Conservation (phyloP, 2,329 filamentous ascomycete species). For the Thermoascus crustaceus region DNA sequence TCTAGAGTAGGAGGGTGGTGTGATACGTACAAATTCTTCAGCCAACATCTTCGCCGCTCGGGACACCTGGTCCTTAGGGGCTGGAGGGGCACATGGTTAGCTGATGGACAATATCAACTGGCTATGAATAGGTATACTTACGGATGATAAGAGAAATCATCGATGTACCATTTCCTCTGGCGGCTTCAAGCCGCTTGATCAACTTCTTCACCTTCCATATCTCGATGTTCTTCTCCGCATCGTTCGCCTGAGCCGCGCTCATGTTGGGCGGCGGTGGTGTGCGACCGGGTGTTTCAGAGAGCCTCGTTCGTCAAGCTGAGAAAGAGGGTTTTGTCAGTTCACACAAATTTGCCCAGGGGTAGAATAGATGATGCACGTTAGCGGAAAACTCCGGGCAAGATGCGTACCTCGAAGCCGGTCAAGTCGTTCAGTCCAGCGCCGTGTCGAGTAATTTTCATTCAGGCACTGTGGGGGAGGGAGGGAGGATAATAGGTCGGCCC, state of each 20-base stretch:
- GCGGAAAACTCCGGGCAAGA: neutral
- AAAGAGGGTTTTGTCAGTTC: neutral
- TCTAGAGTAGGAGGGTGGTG: neutral
- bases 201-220: constrained; percentile 97
- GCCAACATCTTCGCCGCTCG: constrained; percentile 98
- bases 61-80: constrained; percentile 96
- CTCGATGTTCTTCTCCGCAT: constrained; percentile 95
- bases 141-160: constrained; percentile 99
- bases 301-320: constrained; percentile 1
- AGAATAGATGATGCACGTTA: too few species aligned
- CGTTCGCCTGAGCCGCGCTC: constrained; percentile 73
- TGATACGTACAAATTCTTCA: constrained; percentile 83
- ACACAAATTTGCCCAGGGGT: neutral
- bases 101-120: constrained; percentile 1
- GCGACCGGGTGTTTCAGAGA: constrained; percentile 6
- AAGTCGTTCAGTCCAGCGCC: constrained; percentile 21
- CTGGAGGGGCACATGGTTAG: constrained; percentile 39
- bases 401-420: constrained; percentile 18
- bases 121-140: constrained; percentile 41
- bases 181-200: constrained; percentile 95
- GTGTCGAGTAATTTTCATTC: constrained; percentile 26
- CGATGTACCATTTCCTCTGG: constrained; percentile 95
- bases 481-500: neutral
- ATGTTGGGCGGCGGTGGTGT: constrained; percentile 50
- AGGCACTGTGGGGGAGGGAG: constrained; percentile 28